Evolutionary conservation across 257 asterid genomes (phyloP), one percentile per base, ranked within the genome.

Genomic region (Datura wrightii): DNA sequence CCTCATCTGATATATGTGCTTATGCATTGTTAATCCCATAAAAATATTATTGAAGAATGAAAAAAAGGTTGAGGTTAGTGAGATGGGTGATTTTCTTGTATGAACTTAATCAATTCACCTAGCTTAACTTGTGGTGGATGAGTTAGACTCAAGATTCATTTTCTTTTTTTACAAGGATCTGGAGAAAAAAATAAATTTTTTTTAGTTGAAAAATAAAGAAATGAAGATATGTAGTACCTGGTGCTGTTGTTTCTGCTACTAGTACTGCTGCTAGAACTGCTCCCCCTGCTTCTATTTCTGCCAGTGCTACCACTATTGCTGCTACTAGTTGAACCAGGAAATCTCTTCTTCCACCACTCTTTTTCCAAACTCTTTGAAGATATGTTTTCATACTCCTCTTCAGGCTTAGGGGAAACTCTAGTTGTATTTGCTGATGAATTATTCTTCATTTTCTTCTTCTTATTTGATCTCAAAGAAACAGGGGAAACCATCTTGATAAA

Each of bases 311-410:
- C 83, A 18, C 85, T 87, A 8, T 56, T 90, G 36, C 19, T 80
- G 84, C 97, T 85, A 82, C 94, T 92, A 71, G 89, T 91, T n/a
- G 97, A 95, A 9, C 87, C 88, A 5, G 89, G 72, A 34, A 91
- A 89, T 87, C 86, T 88, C 83, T 87, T 93, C 95, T 91, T 94
- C 98, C 98, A 93, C 97, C 97, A 95, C n/a, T 93, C 97, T 65
- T 60, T 90, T 16, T 92, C 95, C 2, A 89, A 82, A 36, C 79
- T 79, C 41, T 89, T 88, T 81, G 90, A 88, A 34, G 84, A 24
- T 24, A 24, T 24, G 31, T 24, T 24, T 24, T 24, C 31, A 24
- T 24, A 24, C 31, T 24, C 31, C 31, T 24, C 87, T 80, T 89
- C 93, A 34, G 92, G 91, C 84, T 87, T 90, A 1, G 92, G 91